A percentile compares a stretch with the other conserved stretches of the same genome.
phyloP scores from a whole-genome alignment of 2,329 filamentous ascomycete species.

The Xylariomycetidae sp. region DNA sequence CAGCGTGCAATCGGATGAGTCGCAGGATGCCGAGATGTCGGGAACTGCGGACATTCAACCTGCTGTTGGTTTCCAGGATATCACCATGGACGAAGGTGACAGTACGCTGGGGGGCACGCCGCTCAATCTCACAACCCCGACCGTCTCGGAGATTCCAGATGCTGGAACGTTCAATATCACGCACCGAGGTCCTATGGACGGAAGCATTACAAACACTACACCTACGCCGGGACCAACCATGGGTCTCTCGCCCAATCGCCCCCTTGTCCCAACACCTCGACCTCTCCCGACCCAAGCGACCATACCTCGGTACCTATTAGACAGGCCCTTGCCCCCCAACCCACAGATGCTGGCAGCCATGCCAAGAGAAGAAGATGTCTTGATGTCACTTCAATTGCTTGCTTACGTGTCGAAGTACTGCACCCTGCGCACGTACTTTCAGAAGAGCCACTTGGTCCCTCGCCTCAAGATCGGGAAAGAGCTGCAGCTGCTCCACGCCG shows the following conservation, averaged over 20 bases:
- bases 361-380: conserved; percentile 93
- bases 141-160: conserved; percentile 79
- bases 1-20: conserved; percentile 74
- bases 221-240: conserved; percentile 63
- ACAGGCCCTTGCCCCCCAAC: conserved; percentile 65
- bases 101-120: conserved; percentile 71
- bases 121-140: conserved; percentile 70
- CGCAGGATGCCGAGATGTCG: conserved; percentile 72
- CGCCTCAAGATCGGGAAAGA: conserved; percentile 86
- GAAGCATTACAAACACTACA: conserved; percentile 72
- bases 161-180: conserved; percentile 92
- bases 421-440: conserved; percentile 91
- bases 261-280: conserved; percentile 67
- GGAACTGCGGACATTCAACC: conserved; percentile 76
- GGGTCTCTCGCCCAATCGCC: conserved; percentile 69
- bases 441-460: conserved; percentile 88
- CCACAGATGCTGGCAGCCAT: conserved; percentile 80
- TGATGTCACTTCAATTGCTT: conserved; percentile 95
- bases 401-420: conserved; percentile 99
- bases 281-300: conserved; percentile 64
- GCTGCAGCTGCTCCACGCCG: conserved; percentile 72
- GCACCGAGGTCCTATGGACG: conserved; percentile 77
- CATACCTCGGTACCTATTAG: conserved; percentile 74
- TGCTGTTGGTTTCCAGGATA: conserved; percentile 80
- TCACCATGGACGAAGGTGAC: conserved; percentile 72